Conservation (phyloP, 768 basidiomycete genomes). For the Floccularia luteovirens region DNA sequence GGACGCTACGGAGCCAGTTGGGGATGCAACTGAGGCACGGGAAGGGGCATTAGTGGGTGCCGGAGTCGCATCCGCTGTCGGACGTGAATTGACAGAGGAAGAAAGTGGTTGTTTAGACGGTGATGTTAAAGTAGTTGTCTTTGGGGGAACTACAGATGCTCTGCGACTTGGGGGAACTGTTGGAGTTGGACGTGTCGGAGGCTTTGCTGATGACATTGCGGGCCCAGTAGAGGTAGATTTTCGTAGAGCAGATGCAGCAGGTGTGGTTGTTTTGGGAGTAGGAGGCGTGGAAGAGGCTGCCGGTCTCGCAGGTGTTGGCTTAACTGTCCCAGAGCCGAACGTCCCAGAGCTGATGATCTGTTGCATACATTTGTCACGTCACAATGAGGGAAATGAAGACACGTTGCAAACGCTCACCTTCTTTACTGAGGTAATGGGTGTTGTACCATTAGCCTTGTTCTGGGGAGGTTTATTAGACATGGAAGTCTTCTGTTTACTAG, state of each 20-base stretch:
- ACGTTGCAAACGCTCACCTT: constrained; percentile 36
- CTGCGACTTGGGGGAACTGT: constrained; percentile 26
- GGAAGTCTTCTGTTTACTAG: neutral
- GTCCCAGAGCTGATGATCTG: constrained; percentile 63
- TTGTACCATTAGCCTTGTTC: constrained; percentile 37
- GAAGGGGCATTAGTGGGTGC: constrained; percentile 19
- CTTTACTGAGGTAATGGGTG: constrained; percentile 54
- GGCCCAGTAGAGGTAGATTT: no score
- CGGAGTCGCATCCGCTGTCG: constrained; percentile 22
- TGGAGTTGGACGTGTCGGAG: no score
- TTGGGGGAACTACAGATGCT: constrained; percentile 36
- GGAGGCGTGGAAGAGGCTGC: constrained; percentile 27
- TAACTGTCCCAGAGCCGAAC: constrained; percentile 51
- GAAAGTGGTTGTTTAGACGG: constrained; percentile 27
- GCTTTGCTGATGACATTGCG: no score
- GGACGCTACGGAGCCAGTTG: constrained; percentile 43
- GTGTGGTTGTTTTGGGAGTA: constrained; percentile 20
- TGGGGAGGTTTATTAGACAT: constrained; percentile 15
- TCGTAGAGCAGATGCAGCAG: constrained; percentile 27
- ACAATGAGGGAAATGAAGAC: constrained; percentile 5
- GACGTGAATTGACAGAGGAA: constrained; percentile 30
- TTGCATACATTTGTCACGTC: constrained; percentile 7
- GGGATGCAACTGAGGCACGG: constrained; percentile 50
- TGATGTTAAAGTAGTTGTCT: constrained; percentile 23
- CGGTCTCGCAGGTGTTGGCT: constrained; percentile 23